These are phyloP conservation scores for Striga asiatica DNA, from an alignment of 257 asterid genomes.

Conservation along the genomic window DNA sequence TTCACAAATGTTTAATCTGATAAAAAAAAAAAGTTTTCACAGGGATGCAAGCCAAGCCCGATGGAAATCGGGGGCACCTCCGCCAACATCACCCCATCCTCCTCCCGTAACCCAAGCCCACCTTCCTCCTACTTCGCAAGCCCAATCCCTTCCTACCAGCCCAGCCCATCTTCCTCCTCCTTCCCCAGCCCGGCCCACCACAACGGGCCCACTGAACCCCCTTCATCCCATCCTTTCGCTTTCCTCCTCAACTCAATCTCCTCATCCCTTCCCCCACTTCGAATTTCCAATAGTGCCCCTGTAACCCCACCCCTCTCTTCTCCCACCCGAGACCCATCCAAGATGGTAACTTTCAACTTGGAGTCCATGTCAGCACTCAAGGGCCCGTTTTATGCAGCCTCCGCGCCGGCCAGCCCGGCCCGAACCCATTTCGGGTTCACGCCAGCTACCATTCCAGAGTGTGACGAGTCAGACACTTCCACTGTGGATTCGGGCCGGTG, in stretches of 20 bases:
- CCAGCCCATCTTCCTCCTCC: conserved; percentile 86
- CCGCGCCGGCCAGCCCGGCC: conserved; percentile 90
- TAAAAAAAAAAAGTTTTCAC: not conserved
- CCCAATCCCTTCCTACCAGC: conserved; percentile 91
- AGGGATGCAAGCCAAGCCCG: conserved; percentile 87
- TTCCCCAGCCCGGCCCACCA: conserved; percentile 78
- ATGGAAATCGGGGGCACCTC: conserved; percentile 87
- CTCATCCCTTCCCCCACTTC: conserved; percentile 62
- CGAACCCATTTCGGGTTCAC: conserved; percentile 50
- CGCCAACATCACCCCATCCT: conserved; percentile 76
- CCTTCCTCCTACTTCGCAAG: conserved; percentile 90
- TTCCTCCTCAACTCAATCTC: conserved; percentile 65
- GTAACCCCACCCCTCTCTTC: conserved; percentile 95
- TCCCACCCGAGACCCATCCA: conserved; percentile 41
- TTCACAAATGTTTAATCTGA: not conserved
- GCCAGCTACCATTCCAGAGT: conserved; percentile 87
- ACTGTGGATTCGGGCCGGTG: conserved; percentile 86
- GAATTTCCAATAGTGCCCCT: conserved; percentile 88
- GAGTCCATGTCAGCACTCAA: conserved; percentile 86
- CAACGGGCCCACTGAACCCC: conserved; percentile 17
- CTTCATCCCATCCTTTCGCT: conserved; percentile 56
- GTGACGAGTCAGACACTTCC: conserved; percentile 85
- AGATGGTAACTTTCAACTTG: conserved; percentile 54
- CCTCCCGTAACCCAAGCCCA: conserved; percentile 90
- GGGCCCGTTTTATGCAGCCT: conserved; percentile 73